Evolutionary conservation across 2,329 filamentous ascomycete genomes (phyloP), one percentile per base, ranked within the genome.

Genomic region (Phialocephala subalpina): DNA sequence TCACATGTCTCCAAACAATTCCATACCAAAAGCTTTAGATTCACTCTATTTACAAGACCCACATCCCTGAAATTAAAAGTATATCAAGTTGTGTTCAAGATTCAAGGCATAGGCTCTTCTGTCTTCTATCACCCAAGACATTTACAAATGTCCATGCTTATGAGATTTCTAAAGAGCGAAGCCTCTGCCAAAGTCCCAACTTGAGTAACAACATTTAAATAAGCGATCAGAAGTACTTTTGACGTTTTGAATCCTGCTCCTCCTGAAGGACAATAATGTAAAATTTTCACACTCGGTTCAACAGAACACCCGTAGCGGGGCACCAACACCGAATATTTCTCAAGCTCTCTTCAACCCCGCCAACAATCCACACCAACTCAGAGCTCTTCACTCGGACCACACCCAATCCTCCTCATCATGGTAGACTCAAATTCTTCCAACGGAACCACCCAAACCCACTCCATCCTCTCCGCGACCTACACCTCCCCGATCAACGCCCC

Each of bases 401-500:
- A 33, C 2, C 14, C 29, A 42, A 20, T 7, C 22, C 47, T 52
- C 20, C 25, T 53, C 5, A 42, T 27, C n/a, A 47, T 56, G 42
- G 18, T 60, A 49, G 42, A 38, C n/a, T 33, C 58, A 40, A 49
- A 49, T 12, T 25, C 45, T 22, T 33, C 27, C 33, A 11, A 2
- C 6, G 12, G 12, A 14, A 7, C 49, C 5, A 4, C 22, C 2
- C 49, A 33, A 53, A 16, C 49, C 25, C 49, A 53, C 12, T 18
- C 2, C 9, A 29, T 67, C 36, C 58, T 72, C 14, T 57, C 62
- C 42, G 86, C 85, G 58, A 79, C 79, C 57, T 91, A 91, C 80
- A 77, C 77, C n/a, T 86, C 86, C 16, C 79, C 84, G 6, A 73
- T 78, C 65, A 84, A 82, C 77, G 77, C 77, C 3, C 73, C 82